Evolutionary conservation across 805 yeast species (phyloP), one percentile per base, ranked within the genome.

Genomic region (Spathaspora sp.): DNA sequence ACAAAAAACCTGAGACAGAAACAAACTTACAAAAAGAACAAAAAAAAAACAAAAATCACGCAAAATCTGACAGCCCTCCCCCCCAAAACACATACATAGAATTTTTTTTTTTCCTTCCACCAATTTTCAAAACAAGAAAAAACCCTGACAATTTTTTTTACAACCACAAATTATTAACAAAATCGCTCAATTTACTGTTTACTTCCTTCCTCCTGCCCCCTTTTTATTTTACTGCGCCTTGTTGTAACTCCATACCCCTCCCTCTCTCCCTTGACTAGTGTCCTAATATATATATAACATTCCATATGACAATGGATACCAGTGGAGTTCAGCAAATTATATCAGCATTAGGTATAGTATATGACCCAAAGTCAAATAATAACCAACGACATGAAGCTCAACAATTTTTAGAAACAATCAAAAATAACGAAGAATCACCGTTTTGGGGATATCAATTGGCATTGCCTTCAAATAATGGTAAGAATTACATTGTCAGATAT

Each of bases 371-470:
- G 53, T 78, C 91, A 2, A 66, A 80, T 40, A 88, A 89, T 62
- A 69, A 68, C 3, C 78, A 80, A 50, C 67, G 87, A 49, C 73
- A 77, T 44, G 74, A 73, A 52, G 86, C 86, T 6, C 86, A 82
- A 59, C 62, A 56, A 1, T 89, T 89, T 57, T 73, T 94, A 31
- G 97, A 91, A 59, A 73, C 82, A 10, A 81, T 93, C 23, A 92
- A 89, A 63, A 70, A 76, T 44, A 84, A 86, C 55, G 87, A 85
- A 9, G 96, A 92, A 63, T 85, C 96, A 18, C 97, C 99, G 0
- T 81, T 74, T 55, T 90, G 96, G 92, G 97, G 97, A 2, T 93
- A 86, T 68, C 90, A 87, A 65, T 77, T 94, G 52, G 90, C 96
- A 1, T 64, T 81, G 23, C 81, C 81, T 1, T 80, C 83, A 65